Percentiles rank a stretch among this genome's conserved stretches.
Evolutionary conservation across 1,139 yeast species (phyloP).

Genomic region (Saccharomyces pastorianus): DNA sequence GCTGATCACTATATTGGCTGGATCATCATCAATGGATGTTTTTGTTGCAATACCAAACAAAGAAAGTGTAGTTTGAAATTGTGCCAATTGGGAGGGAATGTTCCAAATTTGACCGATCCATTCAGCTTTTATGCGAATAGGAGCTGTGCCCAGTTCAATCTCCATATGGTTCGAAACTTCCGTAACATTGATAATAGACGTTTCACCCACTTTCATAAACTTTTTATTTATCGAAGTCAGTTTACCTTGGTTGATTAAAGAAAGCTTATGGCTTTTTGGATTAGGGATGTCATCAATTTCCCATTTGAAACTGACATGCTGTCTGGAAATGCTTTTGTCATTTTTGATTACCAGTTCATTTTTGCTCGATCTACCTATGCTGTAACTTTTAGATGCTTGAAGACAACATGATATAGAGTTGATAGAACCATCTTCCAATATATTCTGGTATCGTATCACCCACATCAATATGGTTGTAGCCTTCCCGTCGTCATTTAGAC

Average conservation of each 20-base stretch:
- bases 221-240: conserved; percentile 18
- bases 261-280: conserved; percentile 2
- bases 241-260: conserved; percentile 22
- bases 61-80: conserved; percentile 1
- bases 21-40: neutral
- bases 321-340: conserved; percentile 30
- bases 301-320: conserved; percentile 22
- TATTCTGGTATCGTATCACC: conserved; percentile 22
- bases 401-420: conserved; percentile 17
- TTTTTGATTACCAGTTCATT: conserved; percentile 22
- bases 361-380: conserved; percentile 29
- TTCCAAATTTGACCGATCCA: conserved; percentile 13
- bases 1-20: neutral
- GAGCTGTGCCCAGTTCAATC: conserved; percentile 23
- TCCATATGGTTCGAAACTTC: neutral
- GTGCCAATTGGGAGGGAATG: conserved; percentile 3
- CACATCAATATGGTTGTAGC: conserved; percentile 17
- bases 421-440: conserved; percentile 13
- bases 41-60: conserved; percentile 3
- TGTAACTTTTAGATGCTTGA: conserved; percentile 9
- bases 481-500: neutral
- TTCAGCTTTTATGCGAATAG: conserved; percentile 13
- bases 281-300: neutral
- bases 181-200: conserved; percentile 6
- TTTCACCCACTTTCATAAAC: conserved; percentile 16